These are phyloP conservation scores for Cucurbitaria berberidis DNA, from an alignment of 2,329 filamentous ascomycete genomes.

Conservation along the genomic window DNA sequence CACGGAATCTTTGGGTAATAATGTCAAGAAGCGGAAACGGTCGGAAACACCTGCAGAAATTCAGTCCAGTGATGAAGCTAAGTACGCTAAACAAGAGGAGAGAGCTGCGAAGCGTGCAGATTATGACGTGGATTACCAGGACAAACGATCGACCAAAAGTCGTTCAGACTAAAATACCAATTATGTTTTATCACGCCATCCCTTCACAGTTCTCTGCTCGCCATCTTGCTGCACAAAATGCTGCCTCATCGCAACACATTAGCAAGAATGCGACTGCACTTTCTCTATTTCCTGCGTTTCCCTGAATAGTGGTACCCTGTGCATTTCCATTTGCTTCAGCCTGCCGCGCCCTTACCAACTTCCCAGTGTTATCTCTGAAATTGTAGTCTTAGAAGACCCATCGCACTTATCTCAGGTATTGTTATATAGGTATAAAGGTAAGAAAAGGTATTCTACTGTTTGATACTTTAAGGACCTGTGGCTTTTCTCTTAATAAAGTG, in stretches of 20 bases:
- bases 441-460: no score
- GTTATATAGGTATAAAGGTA: no score
- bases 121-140: conserved; percentile 13
- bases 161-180: neutral
- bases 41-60: conserved; percentile 25
- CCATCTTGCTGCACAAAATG: conserved; percentile 3
- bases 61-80: conserved; percentile 22
- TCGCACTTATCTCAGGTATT: no score
- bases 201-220: neutral
- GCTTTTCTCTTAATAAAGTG: no score
- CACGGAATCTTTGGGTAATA: conserved; percentile 14
- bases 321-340: no score
- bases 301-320: no score
- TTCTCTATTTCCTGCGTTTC: conserved; percentile 14
- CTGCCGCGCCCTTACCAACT: no score
- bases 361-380: no score
- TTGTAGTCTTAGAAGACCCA: no score
- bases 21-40: conserved; percentile 27
- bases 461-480: no score
- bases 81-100: conserved; percentile 24
- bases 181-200: no score
- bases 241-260: neutral
- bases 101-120: conserved; percentile 23
- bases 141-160: conserved; percentile 7
- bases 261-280: conserved; percentile 9